phyloP scores from a whole-genome alignment of 2,329 filamentous ascomycete genomes.

The Stachybotrys echinatus region DNA sequence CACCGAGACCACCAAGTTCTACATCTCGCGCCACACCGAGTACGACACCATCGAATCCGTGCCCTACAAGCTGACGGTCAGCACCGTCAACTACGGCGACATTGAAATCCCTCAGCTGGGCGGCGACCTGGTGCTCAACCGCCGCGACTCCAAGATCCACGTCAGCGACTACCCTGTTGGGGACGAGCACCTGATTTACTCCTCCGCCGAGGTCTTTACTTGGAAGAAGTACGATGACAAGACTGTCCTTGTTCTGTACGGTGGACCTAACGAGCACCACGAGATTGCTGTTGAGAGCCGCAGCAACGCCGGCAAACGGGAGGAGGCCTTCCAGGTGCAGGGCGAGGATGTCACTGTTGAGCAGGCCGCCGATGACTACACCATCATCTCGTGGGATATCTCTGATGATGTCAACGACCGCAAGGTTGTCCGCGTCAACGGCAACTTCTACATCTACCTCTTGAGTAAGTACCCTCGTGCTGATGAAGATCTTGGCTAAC shows the following conservation, averaged over 20 bases:
- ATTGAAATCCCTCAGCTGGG: conserved; percentile 45
- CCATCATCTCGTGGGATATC: conserved; percentile 40
- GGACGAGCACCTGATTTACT: conserved; percentile 54
- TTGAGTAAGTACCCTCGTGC: conserved; percentile 33
- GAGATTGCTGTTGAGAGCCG: conserved; percentile 34
- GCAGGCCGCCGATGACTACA: conserved; percentile 7
- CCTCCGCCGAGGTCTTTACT: conserved; percentile 60
- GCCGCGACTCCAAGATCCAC: conserved; percentile 58
- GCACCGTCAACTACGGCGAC: conserved; percentile 34
- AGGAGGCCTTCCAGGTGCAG: conserved; percentile 25
- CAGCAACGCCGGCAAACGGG: neutral
- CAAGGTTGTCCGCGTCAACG: conserved; percentile 43
- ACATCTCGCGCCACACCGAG: conserved; percentile 58
- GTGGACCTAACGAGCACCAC: conserved; percentile 52
- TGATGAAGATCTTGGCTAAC: neutral
- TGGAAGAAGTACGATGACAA: conserved; percentile 56
- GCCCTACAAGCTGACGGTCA: conserved; percentile 54
- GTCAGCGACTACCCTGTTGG: conserved; percentile 60
- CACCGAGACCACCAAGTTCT: conserved; percentile 42
- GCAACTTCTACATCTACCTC: conserved; percentile 49
- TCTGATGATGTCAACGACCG: conserved; percentile 34
- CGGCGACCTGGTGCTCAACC: conserved; percentile 46
- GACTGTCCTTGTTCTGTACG: conserved; percentile 56
- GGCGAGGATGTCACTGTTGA: conserved; percentile 7
- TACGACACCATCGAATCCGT: conserved; percentile 48